Evolutionary conservation across 2,329 filamentous ascomycete species (phyloP).

Genomic region (Parastagonospora avenae): DNA sequence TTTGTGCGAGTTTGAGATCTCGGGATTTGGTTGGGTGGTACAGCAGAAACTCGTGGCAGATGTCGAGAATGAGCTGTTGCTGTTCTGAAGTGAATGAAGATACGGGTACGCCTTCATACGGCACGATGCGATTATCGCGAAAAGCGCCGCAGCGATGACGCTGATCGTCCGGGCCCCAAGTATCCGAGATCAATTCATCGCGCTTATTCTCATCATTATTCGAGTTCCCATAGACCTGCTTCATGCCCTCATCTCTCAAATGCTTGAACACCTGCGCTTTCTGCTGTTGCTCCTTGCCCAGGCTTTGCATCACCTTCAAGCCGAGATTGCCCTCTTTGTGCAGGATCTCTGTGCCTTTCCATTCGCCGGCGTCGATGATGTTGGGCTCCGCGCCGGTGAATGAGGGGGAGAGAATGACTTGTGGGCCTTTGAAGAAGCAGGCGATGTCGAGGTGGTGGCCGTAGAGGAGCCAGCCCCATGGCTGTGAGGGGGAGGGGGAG

Average conservation of each 20-base stretch:
- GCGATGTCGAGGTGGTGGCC: conserved; percentile 79
- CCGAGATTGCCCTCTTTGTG: conserved; percentile 68
- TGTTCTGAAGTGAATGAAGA: conserved; percentile 56
- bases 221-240: conserved; percentile 44
- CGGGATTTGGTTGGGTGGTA: conserved; percentile 68
- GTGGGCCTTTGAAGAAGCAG: conserved; percentile 67
- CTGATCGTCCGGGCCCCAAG: conserved; percentile 84
- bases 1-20: conserved; percentile 59
- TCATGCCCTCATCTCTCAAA: conserved; percentile 70
- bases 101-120: conserved; percentile 69
- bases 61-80: conserved; percentile 60
- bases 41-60: conserved; percentile 68
- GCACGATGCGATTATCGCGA: conserved; percentile 76
- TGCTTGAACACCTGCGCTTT: conserved; percentile 63
- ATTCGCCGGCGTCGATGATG: conserved; percentile 68
- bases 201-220: conserved; percentile 29
- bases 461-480: conserved; percentile 78
- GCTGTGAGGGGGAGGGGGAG: conserved; percentile 53
- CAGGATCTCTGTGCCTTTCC: conserved; percentile 69
- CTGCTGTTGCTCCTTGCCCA: conserved; percentile 54
- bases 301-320: conserved; percentile 70
- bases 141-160: conserved; percentile 78
- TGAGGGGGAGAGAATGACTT: conserved; percentile 73
- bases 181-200: conserved; percentile 55
- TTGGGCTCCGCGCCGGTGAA: conserved; percentile 85